Evolutionary conservation across 345 rosid species (phyloP), one percentile per base, ranked within the genome.

Genomic region (Syzygium aromaticum): DNA sequence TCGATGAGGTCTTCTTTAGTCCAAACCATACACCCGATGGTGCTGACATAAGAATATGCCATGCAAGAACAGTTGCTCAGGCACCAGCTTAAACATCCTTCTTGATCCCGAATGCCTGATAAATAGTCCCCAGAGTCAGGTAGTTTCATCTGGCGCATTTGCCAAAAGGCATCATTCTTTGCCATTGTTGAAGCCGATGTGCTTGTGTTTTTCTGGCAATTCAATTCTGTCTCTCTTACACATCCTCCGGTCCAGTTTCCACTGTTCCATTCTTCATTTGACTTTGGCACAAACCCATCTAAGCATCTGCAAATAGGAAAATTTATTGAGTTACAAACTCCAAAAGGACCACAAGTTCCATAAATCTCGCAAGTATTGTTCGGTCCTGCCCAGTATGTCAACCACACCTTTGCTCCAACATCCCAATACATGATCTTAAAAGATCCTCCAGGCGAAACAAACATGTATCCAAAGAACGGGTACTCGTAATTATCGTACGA

Each of bases 241-340:
- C 92, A 92, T 8, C 92, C 91, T 21, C 83, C 89, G 4, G 89
- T 85, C 52, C 88, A 85, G 40, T 84, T 87, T 52, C 89, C 85
- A 40, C 53, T 61, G 28, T n/a, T 43, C 93, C 90, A 87, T 52
- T 78, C 85, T 21, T 46, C 19, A 0, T 19, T 9, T 21, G 63
- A 83, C 67, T 85, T 90, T 12, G 94, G 94, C 54, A 85, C 84
- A 78, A 89, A 93, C n/a, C 93, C 93, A 0, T 84, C 82, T 19
- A 91, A 61, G 33, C 93, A 93, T 5, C 8, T 63, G 59, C 94
- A 91, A 38, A 51, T 64, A 19, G 83, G 64, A 10, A 8, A 46
- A 17, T 56, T 78, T 5, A 51, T 53, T 6, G 87, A 64, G 23
- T 89, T 91, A 77, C 92, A 90, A 4, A 87, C 80, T 14, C 91